phyloP scores from a whole-genome alignment of 345 rosid species.

The Salix arbutifolia region DNA sequence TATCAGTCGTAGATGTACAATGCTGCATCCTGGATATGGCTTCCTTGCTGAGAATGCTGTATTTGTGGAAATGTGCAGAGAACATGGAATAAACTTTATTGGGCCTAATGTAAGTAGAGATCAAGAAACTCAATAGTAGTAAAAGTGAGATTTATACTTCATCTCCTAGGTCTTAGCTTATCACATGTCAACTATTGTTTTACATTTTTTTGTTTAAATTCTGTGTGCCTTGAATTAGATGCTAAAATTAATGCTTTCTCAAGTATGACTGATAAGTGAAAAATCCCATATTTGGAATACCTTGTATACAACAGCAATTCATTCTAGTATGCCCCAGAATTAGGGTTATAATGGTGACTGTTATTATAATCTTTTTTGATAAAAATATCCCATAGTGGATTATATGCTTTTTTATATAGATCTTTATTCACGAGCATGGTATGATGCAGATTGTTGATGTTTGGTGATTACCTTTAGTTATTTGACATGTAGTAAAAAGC shows the following conservation, averaged over 20 bases:
- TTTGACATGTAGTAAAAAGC: background rate
- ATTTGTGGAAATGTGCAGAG: slow-evolving; percentile 96
- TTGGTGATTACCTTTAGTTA: background rate
- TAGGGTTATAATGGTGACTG: background rate
- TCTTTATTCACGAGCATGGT: no score
- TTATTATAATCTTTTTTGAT: background rate
- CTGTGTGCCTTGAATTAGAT: background rate
- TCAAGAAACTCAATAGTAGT: background rate
- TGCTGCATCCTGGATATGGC: slow-evolving; percentile 99
- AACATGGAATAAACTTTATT: slow-evolving; percentile 89
- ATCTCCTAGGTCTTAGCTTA: background rate
- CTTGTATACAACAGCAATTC: background rate
- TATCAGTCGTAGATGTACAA: slow-evolving; percentile 77
- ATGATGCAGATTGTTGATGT: background rate
- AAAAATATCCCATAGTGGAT: background rate
- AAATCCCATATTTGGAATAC: background rate
- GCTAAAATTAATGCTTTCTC: background rate
- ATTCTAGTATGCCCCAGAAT: background rate
- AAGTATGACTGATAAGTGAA: background rate
- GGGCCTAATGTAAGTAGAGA: slow-evolving; percentile 79
- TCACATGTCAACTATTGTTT: background rate
- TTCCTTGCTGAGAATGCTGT: slow-evolving; percentile 95
- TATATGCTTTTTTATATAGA: background rate
- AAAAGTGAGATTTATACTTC: background rate
- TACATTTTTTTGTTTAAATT: background rate